Base-by-base conservation (phyloP, 768 basidiomycete genomes). In the Phallus indusiatus region DNA sequence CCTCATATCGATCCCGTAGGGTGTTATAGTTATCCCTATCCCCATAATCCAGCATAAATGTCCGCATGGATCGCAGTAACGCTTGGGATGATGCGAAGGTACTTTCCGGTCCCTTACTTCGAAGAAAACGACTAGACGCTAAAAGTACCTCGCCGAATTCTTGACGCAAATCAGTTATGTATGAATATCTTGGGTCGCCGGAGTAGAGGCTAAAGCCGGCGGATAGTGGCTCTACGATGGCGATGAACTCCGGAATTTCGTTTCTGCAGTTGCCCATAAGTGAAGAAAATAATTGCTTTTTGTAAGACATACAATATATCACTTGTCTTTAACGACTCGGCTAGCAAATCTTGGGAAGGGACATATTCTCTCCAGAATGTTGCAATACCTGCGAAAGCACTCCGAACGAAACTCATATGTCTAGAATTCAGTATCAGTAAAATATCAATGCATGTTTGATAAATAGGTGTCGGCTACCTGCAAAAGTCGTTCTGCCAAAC, bases 401-500 rank as follows among this genome's bases (percentile, higher is more conserved):
- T 83, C 58, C 85, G 84, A 54, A 93, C 81, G 54, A 88, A 75
- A 62, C 80, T 86, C 53, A 90, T 68, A 69, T 85, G 80, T 37
- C 86, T 87, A 55, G 12, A 47, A 10, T 52, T 17, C 36, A 49
- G 33, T 18, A 54, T 28, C 53, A 55, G 21, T 49, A 51, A 20
- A 61, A 55, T 52, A 52, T 8, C 33, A 33, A 9, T 42, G 33
- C n/a, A 2, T 33, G 34, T n/a, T 28, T 55, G 14, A 35, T 24
- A 21, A 21, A 35, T 34, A 50, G 33, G 72, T 77, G 7, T 28
- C 7, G 28, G 28, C 46, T 34, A 84, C 79, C 90, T 80, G 73
- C 90, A 93, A 67, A 93, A 90, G 63, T 93, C 88, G 69, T 90
- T 92, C 12, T 85, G 78, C 90, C 90, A 94, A 16, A 78, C 62